Conservation (phyloP, 805 yeast species). For the Metschnikowia lunata region DNA sequence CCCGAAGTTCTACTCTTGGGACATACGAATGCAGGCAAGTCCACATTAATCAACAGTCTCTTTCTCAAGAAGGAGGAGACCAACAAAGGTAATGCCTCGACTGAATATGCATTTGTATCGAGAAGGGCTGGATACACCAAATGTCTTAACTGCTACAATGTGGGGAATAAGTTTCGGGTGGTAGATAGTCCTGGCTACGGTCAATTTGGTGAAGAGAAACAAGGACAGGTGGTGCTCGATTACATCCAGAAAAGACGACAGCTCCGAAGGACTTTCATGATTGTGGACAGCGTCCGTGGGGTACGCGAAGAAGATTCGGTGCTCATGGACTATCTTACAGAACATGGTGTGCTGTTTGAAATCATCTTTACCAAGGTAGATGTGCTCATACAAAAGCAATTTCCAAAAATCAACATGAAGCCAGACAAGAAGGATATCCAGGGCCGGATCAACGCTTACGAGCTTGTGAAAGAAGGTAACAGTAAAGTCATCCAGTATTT, state of each 20-base stretch:
- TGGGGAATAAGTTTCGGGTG: slow-evolving; percentile 58
- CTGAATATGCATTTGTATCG: slow-evolving; percentile 51
- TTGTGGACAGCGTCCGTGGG: slow-evolving; percentile 60
- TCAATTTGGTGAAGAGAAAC: slow-evolving; percentile 53
- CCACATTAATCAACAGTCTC: slow-evolving; percentile 64
- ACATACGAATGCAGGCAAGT: slow-evolving; percentile 82
- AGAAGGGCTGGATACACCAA: slow-evolving; percentile 54
- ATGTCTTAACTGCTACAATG: slow-evolving; percentile 66
- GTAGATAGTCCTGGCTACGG: slow-evolving; percentile 95
- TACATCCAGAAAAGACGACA: slow-evolving; percentile 54
- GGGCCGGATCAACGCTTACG: slow-evolving; percentile 8
- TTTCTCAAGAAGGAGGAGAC: slow-evolving; percentile 37
- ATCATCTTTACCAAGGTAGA: slow-evolving; percentile 77
- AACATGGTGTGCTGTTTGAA: slow-evolving; percentile 64
- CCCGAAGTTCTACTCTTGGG: slow-evolving; percentile 81
- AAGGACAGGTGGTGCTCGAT: slow-evolving; percentile 65
- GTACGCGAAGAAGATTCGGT: slow-evolving; percentile 51
- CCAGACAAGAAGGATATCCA: slow-evolving; percentile 6
- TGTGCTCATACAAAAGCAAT: slow-evolving; percentile 32
- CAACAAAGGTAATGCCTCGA: slow-evolving; percentile 20
- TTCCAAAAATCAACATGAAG: slow-evolving; percentile 17
- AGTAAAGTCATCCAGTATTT: slow-evolving; percentile 24
- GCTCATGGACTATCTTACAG: slow-evolving; percentile 47
- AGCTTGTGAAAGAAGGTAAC: slow-evolving; percentile 20
- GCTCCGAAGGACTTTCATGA: slow-evolving; percentile 54